Evolutionary conservation across 495 filamentous ascomycete genomes (phyloP), one percentile per base, ranked within the genome.

Genomic region (Xylona heveae): DNA sequence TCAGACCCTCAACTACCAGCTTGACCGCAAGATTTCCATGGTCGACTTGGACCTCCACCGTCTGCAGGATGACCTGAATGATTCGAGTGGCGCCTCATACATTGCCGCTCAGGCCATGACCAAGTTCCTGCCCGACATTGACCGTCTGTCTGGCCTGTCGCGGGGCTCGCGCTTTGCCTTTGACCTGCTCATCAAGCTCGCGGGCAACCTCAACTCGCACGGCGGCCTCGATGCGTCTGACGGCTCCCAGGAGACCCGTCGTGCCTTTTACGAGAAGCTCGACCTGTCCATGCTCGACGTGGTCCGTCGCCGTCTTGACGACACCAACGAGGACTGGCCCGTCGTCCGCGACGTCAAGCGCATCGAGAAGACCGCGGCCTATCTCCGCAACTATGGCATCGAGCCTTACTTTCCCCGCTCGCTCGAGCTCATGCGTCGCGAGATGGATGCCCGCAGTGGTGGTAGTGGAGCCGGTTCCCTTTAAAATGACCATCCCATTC

Each of bases 21-120:
- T 62, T 42, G 58, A 62, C 40, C 58, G 58, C 48, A 61, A 61
- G 42, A 62, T 62, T 51, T 61, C 58, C 25, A 59, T 62, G 38
- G 53, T 62, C 22, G 61, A 62, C 43, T 59, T 60, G 51, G 58
- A 62, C 44, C 58, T 62, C 6, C 58, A 62, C 47, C 53, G 58
- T 34, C 54, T 62, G 24, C 58, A 62, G 48, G 58, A 62, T 44
- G 53, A 57, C 35, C 52, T 62, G 40, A n/a, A n/a, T n/a, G n/a
- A n/a, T n/a, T n/a, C n/a, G n/a, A n/a, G n/a, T n/a, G n/a, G n/a
- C n/a, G n/a, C n/a, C n/a, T n/a, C n/a, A n/a, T n/a, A n/a, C n/a
- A n/a, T n/a, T n/a, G 59, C 57, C 45, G 49, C 52, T 15, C 50
- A 56, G 25, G 53, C 58, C 32, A 60, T 60, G 41, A 48, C 55